Percentiles rank a stretch among this genome's conserved stretches.
phyloP scores from a whole-genome alignment of 2,329 filamentous ascomycete genomes.

The Thelonectria olida region DNA sequence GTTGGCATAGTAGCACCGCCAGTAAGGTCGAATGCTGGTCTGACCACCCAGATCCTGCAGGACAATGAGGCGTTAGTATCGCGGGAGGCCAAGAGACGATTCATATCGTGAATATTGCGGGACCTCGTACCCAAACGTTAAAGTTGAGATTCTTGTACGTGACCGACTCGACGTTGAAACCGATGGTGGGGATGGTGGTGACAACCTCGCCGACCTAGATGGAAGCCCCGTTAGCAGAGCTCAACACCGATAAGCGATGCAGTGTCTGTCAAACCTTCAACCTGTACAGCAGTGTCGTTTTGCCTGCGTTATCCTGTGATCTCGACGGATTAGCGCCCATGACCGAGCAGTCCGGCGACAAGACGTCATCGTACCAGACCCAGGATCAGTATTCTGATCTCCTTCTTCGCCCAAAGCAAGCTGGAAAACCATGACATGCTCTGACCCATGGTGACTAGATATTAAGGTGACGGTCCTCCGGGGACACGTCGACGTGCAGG shows the following conservation, averaged over 20 bases:
- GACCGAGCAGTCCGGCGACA: slow-evolving; percentile 13
- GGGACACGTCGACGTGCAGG: slow-evolving; percentile 12
- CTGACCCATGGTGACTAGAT: slow-evolving; percentile 64
- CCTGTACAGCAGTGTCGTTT: slow-evolving; percentile 95
- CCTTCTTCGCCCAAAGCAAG: slow-evolving; percentile 92
- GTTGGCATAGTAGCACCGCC: slow-evolving; percentile 99
- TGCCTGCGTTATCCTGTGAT: slow-evolving; percentile 91
- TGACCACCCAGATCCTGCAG: slow-evolving; percentile 89
- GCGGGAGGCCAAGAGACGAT: not conserved
- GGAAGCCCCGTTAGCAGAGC: slow-evolving; percentile 21
- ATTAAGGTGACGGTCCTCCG: slow-evolving; percentile 21
- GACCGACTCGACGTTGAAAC: slow-evolving; percentile 98
- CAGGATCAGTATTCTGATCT: slow-evolving; percentile 94
- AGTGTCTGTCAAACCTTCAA: slow-evolving; percentile 73
- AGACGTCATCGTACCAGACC: slow-evolving; percentile 73
- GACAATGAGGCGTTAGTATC: slow-evolving; percentile 21
- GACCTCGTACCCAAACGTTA: slow-evolving; percentile 86
- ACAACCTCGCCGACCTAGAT: slow-evolving; percentile 95
- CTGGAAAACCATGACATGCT: slow-evolving; percentile 75
- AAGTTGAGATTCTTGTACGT: slow-evolving; percentile 99
- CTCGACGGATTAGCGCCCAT: slow-evolving; percentile 30
- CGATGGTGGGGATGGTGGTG: slow-evolving; percentile 98
- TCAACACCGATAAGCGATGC: not conserved
- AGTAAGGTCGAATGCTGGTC: slow-evolving; percentile 98
- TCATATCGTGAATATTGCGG: not conserved